These are phyloP conservation scores for Nicotiana undulata DNA, from an alignment of 257 asterid genomes.

Conservation along the genomic window DNA sequence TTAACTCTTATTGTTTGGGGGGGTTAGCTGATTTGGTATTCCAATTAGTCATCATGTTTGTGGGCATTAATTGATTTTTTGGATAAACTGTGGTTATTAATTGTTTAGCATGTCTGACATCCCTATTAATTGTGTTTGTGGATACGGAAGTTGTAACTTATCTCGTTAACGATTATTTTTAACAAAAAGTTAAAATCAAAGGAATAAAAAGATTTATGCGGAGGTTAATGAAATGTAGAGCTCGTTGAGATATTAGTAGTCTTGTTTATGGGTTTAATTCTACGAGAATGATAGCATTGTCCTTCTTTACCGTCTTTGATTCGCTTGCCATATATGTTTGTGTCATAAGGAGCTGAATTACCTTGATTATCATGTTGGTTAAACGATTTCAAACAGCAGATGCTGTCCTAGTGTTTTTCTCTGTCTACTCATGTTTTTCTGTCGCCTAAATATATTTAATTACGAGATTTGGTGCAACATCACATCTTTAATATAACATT, in stretches of 20 bases:
- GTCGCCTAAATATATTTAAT: neutral
- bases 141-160: neutral
- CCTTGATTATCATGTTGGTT: neutral
- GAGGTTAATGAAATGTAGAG: neutral
- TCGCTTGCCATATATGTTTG: neutral
- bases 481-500: neutral
- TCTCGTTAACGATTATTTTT: neutral
- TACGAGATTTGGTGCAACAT: neutral
- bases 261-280: neutral
- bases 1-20: neutral
- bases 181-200: too few species aligned
- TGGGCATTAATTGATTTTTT: neutral
- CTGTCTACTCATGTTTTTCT: neutral
- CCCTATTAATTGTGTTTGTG: neutral
- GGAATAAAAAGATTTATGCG: neutral
- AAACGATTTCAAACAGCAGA: neutral
- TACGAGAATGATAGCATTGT: neutral
- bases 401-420: neutral
- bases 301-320: neutral
- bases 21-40: neutral
- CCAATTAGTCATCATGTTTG: neutral
- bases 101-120: neutral
- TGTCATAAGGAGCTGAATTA: neutral
- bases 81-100: neutral
- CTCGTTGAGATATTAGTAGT: neutral